Evolutionary conservation across 2,329 filamentous ascomycete species (phyloP).

Genomic region (Metarhizium rileyi): DNA sequence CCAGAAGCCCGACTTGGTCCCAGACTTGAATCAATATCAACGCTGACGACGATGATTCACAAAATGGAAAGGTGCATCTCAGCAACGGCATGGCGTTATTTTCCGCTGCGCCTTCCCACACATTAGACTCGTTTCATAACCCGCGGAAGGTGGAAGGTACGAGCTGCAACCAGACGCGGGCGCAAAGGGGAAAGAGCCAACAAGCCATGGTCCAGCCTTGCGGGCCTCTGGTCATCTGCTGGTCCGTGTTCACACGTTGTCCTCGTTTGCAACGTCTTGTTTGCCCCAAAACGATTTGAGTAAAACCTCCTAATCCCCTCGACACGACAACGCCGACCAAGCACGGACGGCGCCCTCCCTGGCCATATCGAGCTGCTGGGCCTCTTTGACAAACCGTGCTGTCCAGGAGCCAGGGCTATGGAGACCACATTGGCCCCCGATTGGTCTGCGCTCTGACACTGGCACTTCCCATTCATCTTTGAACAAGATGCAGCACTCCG

Average conservation of each 20-base stretch:
- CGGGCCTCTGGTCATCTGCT: not conserved
- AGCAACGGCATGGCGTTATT: too few species aligned
- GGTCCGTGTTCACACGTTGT: not conserved
- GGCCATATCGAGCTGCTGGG: not conserved
- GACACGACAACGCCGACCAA: too few species aligned
- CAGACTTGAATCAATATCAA: not conserved
- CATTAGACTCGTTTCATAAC: not conserved
- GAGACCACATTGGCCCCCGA: not conserved
- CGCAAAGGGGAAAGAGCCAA: not conserved
- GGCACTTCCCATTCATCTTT: not conserved
- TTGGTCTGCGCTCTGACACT: not conserved
- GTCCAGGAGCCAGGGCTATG: too few species aligned
- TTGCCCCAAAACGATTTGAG: too few species aligned
- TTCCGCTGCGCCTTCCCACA: too few species aligned
- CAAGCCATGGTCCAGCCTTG: not conserved
- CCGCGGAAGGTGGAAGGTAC: not conserved
- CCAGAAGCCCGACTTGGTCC: not conserved
- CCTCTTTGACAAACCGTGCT: not conserved
- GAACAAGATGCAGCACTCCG: not conserved
- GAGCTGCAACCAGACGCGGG: not conserved
- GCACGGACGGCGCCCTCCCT: not conserved
- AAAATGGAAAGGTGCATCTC: too few species aligned
- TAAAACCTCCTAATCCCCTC: not conserved
- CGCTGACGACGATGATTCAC: not conserved
- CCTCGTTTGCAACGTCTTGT: not conserved